A percentile compares a stretch with the other conserved stretches of the same genome.
Conservation (phyloP, 768 basidiomycete species). For the Chalciporus pseudorubinellus region DNA sequence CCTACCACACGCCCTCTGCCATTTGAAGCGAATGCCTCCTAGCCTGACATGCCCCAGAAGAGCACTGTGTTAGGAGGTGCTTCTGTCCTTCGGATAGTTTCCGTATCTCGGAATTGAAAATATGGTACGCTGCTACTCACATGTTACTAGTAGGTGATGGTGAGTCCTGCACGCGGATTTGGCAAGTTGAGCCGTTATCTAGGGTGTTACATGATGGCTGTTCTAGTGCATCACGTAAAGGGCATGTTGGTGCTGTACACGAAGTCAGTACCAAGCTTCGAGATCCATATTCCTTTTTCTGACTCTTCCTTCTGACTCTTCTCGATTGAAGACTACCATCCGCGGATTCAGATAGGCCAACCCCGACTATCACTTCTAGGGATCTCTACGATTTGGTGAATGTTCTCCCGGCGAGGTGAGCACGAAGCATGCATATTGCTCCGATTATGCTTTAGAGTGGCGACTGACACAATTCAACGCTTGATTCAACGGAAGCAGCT, state of each 20-base stretch:
- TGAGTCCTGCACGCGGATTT: neutral
- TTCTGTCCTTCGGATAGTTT: neutral
- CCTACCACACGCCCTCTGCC: neutral
- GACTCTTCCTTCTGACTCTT: neutral
- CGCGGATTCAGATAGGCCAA: no score
- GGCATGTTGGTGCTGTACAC: slow-evolving; percentile 31
- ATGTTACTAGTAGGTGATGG: no score
- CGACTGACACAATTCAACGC: slow-evolving; percentile 31
- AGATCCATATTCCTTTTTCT: neutral
- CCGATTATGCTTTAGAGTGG: slow-evolving; percentile 12
- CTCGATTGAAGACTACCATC: neutral
- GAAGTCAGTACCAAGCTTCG: slow-evolving; percentile 15
- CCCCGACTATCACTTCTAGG: no score
- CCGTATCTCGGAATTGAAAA: slow-evolving; percentile 38
- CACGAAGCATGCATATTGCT: no score
- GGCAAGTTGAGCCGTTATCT: neutral
- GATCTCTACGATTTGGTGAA: no score
- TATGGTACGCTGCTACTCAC: slow-evolving; percentile 20
- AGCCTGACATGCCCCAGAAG: slow-evolving; percentile 32
- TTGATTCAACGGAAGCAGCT: neutral
- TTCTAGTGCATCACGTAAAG: slow-evolving; percentile 26
- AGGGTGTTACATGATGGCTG: slow-evolving; percentile 27
- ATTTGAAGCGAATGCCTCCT: slow-evolving; percentile 23
- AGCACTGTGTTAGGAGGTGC: slow-evolving; percentile 1
- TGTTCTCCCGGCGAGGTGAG: no score